These are phyloP conservation scores for Aspergillus asperescens DNA, from an alignment of 495 filamentous ascomycete genomes.

Conservation along the genomic window DNA sequence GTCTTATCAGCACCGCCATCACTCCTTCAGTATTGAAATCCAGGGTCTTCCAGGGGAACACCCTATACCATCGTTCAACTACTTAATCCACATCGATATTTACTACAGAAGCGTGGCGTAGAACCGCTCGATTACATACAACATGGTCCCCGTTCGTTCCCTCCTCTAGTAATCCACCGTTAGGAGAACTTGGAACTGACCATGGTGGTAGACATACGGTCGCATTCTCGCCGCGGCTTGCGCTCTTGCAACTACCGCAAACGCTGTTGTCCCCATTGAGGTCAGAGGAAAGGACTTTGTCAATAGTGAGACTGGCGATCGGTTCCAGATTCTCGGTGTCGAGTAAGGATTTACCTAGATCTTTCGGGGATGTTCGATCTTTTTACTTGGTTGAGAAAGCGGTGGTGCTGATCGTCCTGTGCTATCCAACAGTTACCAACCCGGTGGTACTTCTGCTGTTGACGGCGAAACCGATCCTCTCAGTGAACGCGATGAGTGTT, in stretches of 20 bases:
- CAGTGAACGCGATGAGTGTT: slow-evolving; percentile 65
- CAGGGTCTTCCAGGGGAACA: slow-evolving; percentile 16
- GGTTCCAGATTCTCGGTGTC: slow-evolving; percentile 85
- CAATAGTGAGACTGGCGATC: slow-evolving; percentile 68
- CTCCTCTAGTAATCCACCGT: neutral
- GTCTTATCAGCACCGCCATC: slow-evolving; percentile 3
- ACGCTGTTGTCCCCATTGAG: slow-evolving; percentile 66
- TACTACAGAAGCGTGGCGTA: neutral
- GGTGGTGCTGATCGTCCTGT: slow-evolving; percentile 19
- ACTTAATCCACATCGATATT: neutral
- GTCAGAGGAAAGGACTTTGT: slow-evolving; percentile 78
- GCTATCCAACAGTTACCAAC: slow-evolving; percentile 63
- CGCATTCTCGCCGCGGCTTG: slow-evolving; percentile 37
- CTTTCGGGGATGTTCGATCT: slow-evolving; percentile 15
- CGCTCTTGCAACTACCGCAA: slow-evolving; percentile 46
- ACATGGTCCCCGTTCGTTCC: slow-evolving; percentile 14
- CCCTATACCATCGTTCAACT: slow-evolving; percentile 10
- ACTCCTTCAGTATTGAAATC: slow-evolving; percentile 9
- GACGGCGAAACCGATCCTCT: slow-evolving; percentile 66
- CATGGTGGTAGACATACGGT: slow-evolving; percentile 24
- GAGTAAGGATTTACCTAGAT: slow-evolving; percentile 45
- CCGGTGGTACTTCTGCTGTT: slow-evolving; percentile 81
- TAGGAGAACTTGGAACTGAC: neutral
- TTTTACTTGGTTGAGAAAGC: slow-evolving; percentile 12
- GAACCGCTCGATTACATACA: neutral